A percentile compares a stretch with the other conserved stretches of the same genome.
Evolutionary conservation across 805 yeast genomes (phyloP).

Genomic region (Saccharomycopsis sp.): DNA sequence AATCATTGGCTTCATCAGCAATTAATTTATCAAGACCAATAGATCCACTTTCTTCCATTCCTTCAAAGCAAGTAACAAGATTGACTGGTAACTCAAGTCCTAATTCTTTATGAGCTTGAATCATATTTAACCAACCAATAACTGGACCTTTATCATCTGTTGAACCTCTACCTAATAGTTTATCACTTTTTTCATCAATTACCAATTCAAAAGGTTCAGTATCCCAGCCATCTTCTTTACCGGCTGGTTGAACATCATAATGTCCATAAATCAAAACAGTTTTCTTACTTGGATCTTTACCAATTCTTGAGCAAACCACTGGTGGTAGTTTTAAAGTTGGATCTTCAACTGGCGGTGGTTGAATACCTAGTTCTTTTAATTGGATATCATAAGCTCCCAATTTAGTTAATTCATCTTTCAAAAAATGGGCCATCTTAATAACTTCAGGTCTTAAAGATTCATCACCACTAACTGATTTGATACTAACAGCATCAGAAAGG

Average conservation of each 20-base stretch:
- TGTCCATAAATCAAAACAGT: constrained; percentile 92
- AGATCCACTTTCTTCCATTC: constrained; percentile 98
- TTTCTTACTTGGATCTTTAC: constrained; percentile 72
- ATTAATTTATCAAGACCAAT: constrained; percentile 81
- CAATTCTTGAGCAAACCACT: constrained; percentile 82
- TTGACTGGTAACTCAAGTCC: constrained; percentile 90
- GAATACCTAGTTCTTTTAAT: constrained; percentile 73
- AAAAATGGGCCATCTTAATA: constrained; percentile 78
- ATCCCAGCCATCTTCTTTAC: constrained; percentile 86
- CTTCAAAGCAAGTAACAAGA: constrained; percentile 87
- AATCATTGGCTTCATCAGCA: constrained; percentile 62
- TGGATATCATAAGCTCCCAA: constrained; percentile 81
- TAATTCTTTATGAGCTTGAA: constrained; percentile 81
- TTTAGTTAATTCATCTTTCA: constrained; percentile 52
- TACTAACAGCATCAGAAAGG: constrained; percentile 76
- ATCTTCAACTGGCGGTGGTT: constrained; percentile 81
- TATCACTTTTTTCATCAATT: constrained; percentile 49
- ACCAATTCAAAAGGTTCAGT: constrained; percentile 80
- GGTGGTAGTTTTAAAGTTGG: constrained; percentile 77
- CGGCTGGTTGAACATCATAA: constrained; percentile 97
- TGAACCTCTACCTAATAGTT: constrained; percentile 85
- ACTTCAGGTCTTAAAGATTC: constrained; percentile 83
- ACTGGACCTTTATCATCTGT: constrained; percentile 99
- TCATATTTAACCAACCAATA: constrained; percentile 88
- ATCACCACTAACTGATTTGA: constrained; percentile 91